A percentile compares a stretch with the other conserved stretches of the same genome.
These are phyloP conservation scores for Inonotus obliquus DNA, from an alignment of 1,284 basidiomycete genomes.

Conservation along the genomic window DNA sequence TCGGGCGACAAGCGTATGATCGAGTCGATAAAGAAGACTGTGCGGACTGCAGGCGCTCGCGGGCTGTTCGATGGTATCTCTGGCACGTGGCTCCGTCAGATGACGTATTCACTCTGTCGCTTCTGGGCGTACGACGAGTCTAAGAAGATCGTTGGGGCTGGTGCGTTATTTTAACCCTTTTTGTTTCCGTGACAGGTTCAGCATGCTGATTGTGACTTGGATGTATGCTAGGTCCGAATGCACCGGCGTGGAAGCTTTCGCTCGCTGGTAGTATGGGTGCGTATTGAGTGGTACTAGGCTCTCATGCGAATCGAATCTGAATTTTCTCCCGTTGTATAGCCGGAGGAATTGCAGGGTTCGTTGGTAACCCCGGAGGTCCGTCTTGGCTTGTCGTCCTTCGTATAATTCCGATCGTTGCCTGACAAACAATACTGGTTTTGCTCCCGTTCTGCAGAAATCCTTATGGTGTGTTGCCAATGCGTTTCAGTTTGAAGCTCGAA, in stretches of 20 bases:
- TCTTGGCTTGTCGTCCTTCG: conserved; percentile 10
- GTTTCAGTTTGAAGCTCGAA: neutral
- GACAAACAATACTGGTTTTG: too few relatives aligned
- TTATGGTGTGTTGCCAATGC: conserved; percentile 52
- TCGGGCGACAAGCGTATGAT: conserved; percentile 87
- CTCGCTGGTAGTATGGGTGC: conserved; percentile 77
- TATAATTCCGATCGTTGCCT: neutral
- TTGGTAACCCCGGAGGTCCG: conserved; percentile 84
- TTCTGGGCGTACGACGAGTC: conserved; percentile 94
- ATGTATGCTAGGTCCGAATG: conserved; percentile 41
- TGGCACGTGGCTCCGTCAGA: conserved; percentile 87
- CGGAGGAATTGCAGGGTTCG: conserved; percentile 75
- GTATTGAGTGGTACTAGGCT: conserved; percentile 26
- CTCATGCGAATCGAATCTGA: neutral
- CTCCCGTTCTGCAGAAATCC: conserved; percentile 51
- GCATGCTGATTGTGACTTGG: neutral
- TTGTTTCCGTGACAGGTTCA: neutral
- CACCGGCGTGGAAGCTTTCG: conserved; percentile 79
- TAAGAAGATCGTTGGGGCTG: conserved; percentile 74
- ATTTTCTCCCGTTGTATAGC: conserved; percentile 37
- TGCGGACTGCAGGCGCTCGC: conserved; percentile 62
- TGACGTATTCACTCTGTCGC: conserved; percentile 89
- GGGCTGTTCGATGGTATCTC: conserved; percentile 85
- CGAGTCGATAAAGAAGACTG: conserved; percentile 71
- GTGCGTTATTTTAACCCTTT: conserved; percentile 25